Evolutionary conservation across 331 rosid species (phyloP).

Genomic region (Malus hybrid): DNA sequence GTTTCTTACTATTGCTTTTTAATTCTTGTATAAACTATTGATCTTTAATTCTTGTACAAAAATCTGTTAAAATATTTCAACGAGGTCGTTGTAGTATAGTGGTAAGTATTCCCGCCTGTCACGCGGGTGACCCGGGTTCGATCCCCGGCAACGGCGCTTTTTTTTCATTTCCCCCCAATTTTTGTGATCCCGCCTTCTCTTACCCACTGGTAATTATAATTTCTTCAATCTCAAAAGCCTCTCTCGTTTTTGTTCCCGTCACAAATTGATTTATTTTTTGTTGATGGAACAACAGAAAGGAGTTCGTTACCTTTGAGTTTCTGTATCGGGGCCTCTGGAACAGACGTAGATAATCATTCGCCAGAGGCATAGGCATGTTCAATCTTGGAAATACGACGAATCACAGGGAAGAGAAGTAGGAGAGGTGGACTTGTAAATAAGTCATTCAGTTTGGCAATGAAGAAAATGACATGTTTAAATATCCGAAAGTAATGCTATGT

Average conservation of each 20-base stretch:
- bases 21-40: too few species aligned
- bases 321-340: constrained; percentile 27
- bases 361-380: constrained; percentile 15
- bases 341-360: constrained; percentile 16
- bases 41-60: too few species aligned
- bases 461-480: constrained; percentile 8
- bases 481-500: constrained; percentile 8
- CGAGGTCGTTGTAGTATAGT: constrained; percentile 88
- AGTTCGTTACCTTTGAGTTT: constrained; percentile 30
- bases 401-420: constrained; percentile 59
- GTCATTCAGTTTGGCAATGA: constrained; percentile 23
- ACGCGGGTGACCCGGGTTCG: constrained; percentile 98
- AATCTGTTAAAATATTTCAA: too few species aligned
- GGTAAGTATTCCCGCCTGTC: constrained; percentile 98
- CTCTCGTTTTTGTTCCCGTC: constrained; percentile 26
- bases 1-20: too few species aligned
- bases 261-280: constrained; percentile 9
- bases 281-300: constrained; percentile 45
- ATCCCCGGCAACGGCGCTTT: constrained; percentile 83
- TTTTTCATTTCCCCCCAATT: too few species aligned
- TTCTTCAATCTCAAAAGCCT: not conserved
- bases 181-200: too few species aligned
- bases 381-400: constrained; percentile 19
- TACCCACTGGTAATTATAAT: not conserved
- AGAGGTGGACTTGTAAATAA: constrained; percentile 25